phyloP scores from a whole-genome alignment of 2,329 filamentous ascomycete genomes.

The Aureobasidium namibiae region DNA sequence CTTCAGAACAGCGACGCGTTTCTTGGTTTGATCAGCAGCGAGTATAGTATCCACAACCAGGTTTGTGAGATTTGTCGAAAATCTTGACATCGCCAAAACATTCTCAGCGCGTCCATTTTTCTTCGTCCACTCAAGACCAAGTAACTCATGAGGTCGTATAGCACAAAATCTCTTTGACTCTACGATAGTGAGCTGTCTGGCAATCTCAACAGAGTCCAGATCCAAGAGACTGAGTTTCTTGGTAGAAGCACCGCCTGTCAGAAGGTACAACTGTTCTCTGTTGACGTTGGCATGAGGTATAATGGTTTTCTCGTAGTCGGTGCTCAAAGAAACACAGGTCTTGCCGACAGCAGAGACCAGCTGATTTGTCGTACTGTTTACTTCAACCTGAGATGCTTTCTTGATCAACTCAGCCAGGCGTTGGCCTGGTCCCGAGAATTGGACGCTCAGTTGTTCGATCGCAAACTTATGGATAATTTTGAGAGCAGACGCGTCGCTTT shows the following conservation, averaged over 20 bases:
- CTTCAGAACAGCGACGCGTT: constrained; percentile 82
- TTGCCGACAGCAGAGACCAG: constrained; percentile 86
- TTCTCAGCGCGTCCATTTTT: constrained; percentile 71
- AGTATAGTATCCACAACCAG: constrained; percentile 90
- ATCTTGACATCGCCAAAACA: constrained; percentile 84
- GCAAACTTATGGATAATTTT: constrained; percentile 73
- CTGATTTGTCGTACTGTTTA: constrained; percentile 18
- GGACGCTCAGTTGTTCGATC: constrained; percentile 56
- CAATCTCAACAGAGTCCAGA: constrained; percentile 75
- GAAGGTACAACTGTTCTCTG: constrained; percentile 65
- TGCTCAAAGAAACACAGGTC: constrained; percentile 65
- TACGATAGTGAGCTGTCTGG: constrained; percentile 85
- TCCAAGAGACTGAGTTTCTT: not conserved
- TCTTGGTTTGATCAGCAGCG: constrained; percentile 81
- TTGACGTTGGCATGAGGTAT: constrained; percentile 54
- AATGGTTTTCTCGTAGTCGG: constrained; percentile 44
- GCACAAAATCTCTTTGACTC: constrained; percentile 87
- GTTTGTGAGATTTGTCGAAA: constrained; percentile 89
- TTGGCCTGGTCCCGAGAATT: constrained; percentile 68
- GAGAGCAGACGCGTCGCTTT: constrained; percentile 69
- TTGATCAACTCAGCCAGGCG: constrained; percentile 72
- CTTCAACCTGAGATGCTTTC: constrained; percentile 49
- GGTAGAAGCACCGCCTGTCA: constrained; percentile 37
- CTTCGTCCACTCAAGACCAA: constrained; percentile 92
- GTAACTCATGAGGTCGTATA: constrained; percentile 83